Evolutionary conservation across 176 grass and related monocot genomes (phyloP), one percentile per base, ranked within the genome.

Genomic region (Eragrostis nindensis): DNA sequence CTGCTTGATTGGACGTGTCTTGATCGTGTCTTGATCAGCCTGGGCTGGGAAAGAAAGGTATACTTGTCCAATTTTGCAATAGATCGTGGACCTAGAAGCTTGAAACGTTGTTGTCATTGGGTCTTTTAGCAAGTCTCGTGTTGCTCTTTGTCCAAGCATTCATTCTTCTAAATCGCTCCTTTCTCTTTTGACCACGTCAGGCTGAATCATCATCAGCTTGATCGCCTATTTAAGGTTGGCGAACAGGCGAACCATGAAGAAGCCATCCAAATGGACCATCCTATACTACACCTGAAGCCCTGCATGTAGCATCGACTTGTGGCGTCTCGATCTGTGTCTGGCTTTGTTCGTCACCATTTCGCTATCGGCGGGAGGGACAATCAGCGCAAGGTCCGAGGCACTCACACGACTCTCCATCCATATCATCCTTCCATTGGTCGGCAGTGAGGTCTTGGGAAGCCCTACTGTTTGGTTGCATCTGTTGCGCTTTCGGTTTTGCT

Each of bases 281-380:
- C 32, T n/a, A n/a, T n/a, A n/a, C n/a, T n/a, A n/a, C n/a, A n/a
- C n/a, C n/a, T n/a, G n/a, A n/a, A n/a, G n/a, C n/a, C n/a, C n/a
- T n/a, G n/a, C n/a, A n/a, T n/a, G n/a, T n/a, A n/a, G 32, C 32
- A 36, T 17, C 7, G 48, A 50, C 48, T 0, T 16, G 70, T 54
- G 48, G 27, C 21, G 71, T 74, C 71, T 24, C 32, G 16, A 56
- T 74, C 71, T 4, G 0, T 74, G 50, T 8, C 52, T n/a, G 19
- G 50, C 50, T 18, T 74, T 57, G 71, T 15, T 74, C 7, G 71
- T 40, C 50, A 24, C 27, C 71, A 54, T 56, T 39, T 74, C 71
- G 30, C 49, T 25, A 56, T 60, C 24, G 56, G 55, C 21, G 5
- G 52, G 19, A 7, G 55, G n/a, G 21, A 21, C n/a, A 59, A 11